A percentile compares a stretch with the other conserved stretches of the same genome.
Conservation (phyloP, 2,329 filamentous ascomycete species). For the Stagonosporopsis vannaccii region DNA sequence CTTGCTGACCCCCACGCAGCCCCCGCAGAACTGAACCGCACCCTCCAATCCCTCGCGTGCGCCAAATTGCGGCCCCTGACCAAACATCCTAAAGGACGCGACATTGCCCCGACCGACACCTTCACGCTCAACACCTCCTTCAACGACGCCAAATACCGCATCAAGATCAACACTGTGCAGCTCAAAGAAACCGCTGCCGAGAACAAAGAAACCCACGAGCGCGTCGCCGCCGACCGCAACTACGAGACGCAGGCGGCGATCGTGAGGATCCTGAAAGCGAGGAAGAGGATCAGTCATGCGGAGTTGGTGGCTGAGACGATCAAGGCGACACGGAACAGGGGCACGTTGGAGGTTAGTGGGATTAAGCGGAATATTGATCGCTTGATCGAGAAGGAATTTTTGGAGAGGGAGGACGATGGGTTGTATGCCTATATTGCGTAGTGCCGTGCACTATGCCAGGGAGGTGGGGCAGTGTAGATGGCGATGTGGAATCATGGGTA, state of each 20-base stretch:
- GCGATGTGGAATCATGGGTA: no score
- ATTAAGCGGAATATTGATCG: conserved; percentile 99
- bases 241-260: conserved; percentile 98
- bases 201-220: conserved; percentile 91
- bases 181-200: conserved; percentile 95
- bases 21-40: conserved; percentile 82
- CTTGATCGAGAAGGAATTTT: conserved; percentile 59
- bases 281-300: conserved; percentile 85
- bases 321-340: conserved; percentile 83
- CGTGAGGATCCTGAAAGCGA: conserved; percentile 94
- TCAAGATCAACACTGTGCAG: conserved; percentile 99
- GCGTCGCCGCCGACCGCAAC: conserved; percentile 86
- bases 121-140: conserved; percentile 85
- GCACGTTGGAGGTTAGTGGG: conserved; percentile 81
- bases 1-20: conserved; percentile 51
- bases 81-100: conserved; percentile 85
- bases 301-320: conserved; percentile 93
- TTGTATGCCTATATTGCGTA: conserved; percentile 58
- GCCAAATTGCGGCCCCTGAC: conserved; percentile 83
- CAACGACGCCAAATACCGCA: conserved; percentile 79
- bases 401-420: conserved; percentile 49
- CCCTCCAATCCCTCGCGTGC: conserved; percentile 92
- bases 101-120: conserved; percentile 79
- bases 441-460: background rate
- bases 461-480: no score